Evolutionary conservation across 1,284 basidiomycete genomes (phyloP).

Genomic region (Rhodotorula sp.): DNA sequence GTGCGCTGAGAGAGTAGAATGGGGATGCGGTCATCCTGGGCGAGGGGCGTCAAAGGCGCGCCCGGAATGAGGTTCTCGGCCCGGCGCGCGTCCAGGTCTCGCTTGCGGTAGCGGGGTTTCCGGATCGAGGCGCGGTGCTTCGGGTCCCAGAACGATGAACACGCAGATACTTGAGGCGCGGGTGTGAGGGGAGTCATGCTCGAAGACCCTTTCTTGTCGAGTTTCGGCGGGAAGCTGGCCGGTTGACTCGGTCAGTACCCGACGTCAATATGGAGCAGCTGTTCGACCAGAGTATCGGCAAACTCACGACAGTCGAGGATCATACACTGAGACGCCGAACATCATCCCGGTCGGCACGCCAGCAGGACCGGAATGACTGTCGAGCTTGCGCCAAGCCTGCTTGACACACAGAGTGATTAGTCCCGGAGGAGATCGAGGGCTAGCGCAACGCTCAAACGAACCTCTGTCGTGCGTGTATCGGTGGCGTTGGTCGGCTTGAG

Average conservation of each 20-base stretch:
- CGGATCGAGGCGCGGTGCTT: slow-evolving; percentile 56
- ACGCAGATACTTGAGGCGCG: slow-evolving; percentile 59
- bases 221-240: slow-evolving; percentile 73
- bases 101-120: slow-evolving; percentile 72
- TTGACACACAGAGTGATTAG: slow-evolving; percentile 44
- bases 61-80: slow-evolving; percentile 75
- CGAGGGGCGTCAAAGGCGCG: slow-evolving; percentile 61
- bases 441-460: neutral
- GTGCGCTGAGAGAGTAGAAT: slow-evolving; percentile 77
- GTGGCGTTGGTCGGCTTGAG: slow-evolving; percentile 58
- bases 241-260: neutral
- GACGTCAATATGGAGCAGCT: neutral
- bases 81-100: slow-evolving; percentile 74
- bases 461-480: slow-evolving; percentile 8
- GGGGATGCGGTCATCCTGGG: slow-evolving; percentile 75
- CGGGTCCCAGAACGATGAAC: slow-evolving; percentile 67
- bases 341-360: slow-evolving; percentile 69
- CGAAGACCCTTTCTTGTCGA: slow-evolving; percentile 54
- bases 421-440: neutral
- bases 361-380: slow-evolving; percentile 53
- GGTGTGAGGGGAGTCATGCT: slow-evolving; percentile 56
- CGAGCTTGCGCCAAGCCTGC: slow-evolving; percentile 65
- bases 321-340: slow-evolving; percentile 71
- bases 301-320: slow-evolving; percentile 69
- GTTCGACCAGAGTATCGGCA: neutral